phyloP scores from a whole-genome alignment of 148 eudicot genomes.

The Nepenthes gracilis region DNA sequence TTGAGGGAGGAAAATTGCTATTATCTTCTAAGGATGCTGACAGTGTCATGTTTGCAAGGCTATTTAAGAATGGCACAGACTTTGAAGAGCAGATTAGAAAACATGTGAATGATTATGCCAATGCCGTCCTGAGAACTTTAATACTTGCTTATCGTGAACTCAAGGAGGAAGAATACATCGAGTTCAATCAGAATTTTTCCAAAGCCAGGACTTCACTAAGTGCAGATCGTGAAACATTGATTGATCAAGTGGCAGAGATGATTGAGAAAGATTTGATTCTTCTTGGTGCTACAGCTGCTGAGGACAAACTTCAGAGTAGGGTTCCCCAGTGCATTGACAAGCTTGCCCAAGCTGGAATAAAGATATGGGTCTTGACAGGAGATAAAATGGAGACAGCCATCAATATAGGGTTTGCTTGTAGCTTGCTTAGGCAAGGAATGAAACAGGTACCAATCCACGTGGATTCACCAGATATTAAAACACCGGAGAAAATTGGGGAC shows the following conservation, averaged over 20 bases:
- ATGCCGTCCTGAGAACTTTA: slow-evolving; percentile 87
- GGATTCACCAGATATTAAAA: slow-evolving; percentile 59
- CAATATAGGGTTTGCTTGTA: slow-evolving; percentile 96
- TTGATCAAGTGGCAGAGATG: slow-evolving; percentile 56
- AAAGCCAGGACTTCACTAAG: slow-evolving; percentile 73
- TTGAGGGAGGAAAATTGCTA: slow-evolving; percentile 54
- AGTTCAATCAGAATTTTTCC: slow-evolving; percentile 46
- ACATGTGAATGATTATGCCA: slow-evolving; percentile 86
- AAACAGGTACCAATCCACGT: slow-evolving; percentile 59
- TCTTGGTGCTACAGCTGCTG: slow-evolving; percentile 97
- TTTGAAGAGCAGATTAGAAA: slow-evolving; percentile 75
- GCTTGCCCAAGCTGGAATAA: slow-evolving; percentile 98
- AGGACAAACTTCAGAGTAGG: slow-evolving; percentile 97
- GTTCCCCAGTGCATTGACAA: slow-evolving; percentile 98
- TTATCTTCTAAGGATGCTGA: slow-evolving; percentile 92
- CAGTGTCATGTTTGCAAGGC: slow-evolving; percentile 88
- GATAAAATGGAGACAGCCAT: slow-evolving; percentile 99
- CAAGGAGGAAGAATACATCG: slow-evolving; percentile 40
- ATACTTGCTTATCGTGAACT: slow-evolving; percentile 83
- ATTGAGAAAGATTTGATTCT: slow-evolving; percentile 80
- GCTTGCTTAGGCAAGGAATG: slow-evolving; percentile 97
- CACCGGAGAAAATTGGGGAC: slow-evolving; percentile 60
- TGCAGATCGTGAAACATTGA: slow-evolving; percentile 59
- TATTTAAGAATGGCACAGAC: slow-evolving; percentile 43
- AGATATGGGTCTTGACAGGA: slow-evolving; percentile 97